Base-by-base conservation (phyloP, 164 flowering plant species). In the Stephania cephalantha region DNA sequence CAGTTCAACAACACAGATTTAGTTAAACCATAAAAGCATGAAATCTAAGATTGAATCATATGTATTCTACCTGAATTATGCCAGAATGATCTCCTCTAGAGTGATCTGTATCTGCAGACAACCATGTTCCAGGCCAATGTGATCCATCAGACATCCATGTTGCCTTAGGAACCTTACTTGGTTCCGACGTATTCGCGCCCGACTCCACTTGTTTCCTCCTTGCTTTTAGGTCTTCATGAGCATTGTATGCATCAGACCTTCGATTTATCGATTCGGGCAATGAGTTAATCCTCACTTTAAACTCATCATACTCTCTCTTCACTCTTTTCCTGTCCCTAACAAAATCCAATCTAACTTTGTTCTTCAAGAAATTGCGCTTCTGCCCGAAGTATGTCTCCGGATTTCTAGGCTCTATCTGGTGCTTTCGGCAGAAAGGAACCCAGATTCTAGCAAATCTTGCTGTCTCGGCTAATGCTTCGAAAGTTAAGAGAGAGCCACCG, bases 61-160 rank as follows among this genome's bases (percentile, higher is more conserved):
- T 15, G 15, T 45, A 46, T 42, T 18, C 13, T 83, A 93, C 97
- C 98, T 94, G 97, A 80, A 94, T 91, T 44, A 95, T 88, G 64
- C 95, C 90, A 30, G 91, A 93, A 78, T 95, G 98, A 77, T 95
- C 95, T 1, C 98, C 97, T 82, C 87, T 85, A 2, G 97, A 87
- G 76, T 95, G 95, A 18, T 89, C 94, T 35, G 75, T 30, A 70
- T 85, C 93, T 6, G 84, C 87, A 9, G 91, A 86, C 9, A 86
- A 77, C 98, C 97, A 95, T 10, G 93, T 89, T 66, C 98, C 97
- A 35, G 94, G 93, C 97, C 98, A 95, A 55, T 91, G 95, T 72
- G 91, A 83, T 6, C 95, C 94, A 84, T 92, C 98, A 18, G 94
- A 84, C 98, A 95, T 95, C 97, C 97, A 95, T 76, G 94, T 95